phyloP scores from a whole-genome alignment of 2,329 filamentous ascomycete species.

The Stagonosporopsis vannaccii region DNA sequence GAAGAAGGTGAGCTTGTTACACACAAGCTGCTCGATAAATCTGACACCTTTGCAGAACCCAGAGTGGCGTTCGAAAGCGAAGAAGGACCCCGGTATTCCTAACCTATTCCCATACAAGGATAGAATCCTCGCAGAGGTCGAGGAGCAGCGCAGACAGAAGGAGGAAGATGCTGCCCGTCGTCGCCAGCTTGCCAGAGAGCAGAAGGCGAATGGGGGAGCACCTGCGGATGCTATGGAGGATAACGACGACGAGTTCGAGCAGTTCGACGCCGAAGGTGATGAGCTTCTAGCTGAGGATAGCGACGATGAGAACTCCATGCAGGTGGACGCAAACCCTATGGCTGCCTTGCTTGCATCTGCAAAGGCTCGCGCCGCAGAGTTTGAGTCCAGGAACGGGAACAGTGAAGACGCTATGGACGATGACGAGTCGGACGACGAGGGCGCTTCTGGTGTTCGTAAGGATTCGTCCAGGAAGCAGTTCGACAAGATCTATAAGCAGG shows the following conservation, averaged over 20 bases:
- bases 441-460: conserved; percentile 44
- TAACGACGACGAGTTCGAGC: conserved; percentile 44
- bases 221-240: conserved; percentile 47
- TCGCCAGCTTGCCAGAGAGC: conserved; percentile 70
- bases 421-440: conserved; percentile 58
- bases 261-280: conserved; percentile 61
- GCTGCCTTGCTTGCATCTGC: conserved; percentile 89
- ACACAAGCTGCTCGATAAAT: background rate
- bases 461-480: conserved; percentile 83
- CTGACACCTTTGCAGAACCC: conserved; percentile 70
- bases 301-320: conserved; percentile 64
- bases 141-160: conserved; percentile 83
- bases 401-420: conserved; percentile 66
- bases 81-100: conserved; percentile 97
- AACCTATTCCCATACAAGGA: conserved; percentile 99
- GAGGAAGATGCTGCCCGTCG: conserved; percentile 74
- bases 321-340: conserved; percentile 83
- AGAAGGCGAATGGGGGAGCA: conserved; percentile 48
- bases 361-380: conserved; percentile 76
- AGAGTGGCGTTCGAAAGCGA: conserved; percentile 92
- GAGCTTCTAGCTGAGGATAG: conserved; percentile 58
- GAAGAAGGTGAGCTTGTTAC: conserved; percentile 68
- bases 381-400: conserved; percentile 70
- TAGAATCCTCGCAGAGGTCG: conserved; percentile 90
- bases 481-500: conserved; percentile 95